Evolutionary conservation across 1,139 yeast genomes (phyloP), one percentile per base, ranked within the genome.

Genomic region (Geotrichum australiense): DNA sequence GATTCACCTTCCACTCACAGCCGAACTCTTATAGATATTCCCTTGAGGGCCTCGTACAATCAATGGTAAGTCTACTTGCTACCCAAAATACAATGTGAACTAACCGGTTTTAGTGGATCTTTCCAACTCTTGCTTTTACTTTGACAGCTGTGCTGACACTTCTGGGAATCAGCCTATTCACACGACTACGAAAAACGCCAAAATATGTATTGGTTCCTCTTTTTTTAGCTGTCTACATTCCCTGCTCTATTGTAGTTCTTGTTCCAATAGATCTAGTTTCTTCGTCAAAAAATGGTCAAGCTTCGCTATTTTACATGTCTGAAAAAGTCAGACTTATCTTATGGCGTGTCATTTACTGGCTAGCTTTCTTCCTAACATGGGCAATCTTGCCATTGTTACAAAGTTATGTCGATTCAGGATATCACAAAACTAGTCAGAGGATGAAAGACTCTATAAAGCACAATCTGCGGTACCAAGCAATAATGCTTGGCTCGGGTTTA

Each of bases 271-370:
- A 76, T 52, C 59, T 76, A 16, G 64, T 74, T 32, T 52, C 63
- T 20, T 45, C 56, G 26, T 47, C 56, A 33, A 44, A 49, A 22
- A 29, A 35, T 11, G 35, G 37, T 4, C 27, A 50, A 14, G 57
- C 54, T 37, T 55, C 59, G 7, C 46, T 62, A 22, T 66, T 73
- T 45, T 70, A 65, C 43, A 50, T 74, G 22, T 73, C 76, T 16
- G 66, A 65, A 43, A 53, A 59, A 2, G 68, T 70, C n/a, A 69
- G 81, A 7, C 62, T 76, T 25, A 56, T 66, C 5, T 57, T 80
- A 24, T 85, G 95, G 95, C 73, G 81, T 50, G 57, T 74, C 37
- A 78, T 80, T 43, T 85, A 85, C 61, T 85, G 95, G 95, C 65
- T 74, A 12, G 83, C 94, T 0, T 85, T 84, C 54, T 57, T 70